Base-by-base conservation (phyloP, 768 basidiomycete genomes). In the Phlegmacium glaucopus region DNA sequence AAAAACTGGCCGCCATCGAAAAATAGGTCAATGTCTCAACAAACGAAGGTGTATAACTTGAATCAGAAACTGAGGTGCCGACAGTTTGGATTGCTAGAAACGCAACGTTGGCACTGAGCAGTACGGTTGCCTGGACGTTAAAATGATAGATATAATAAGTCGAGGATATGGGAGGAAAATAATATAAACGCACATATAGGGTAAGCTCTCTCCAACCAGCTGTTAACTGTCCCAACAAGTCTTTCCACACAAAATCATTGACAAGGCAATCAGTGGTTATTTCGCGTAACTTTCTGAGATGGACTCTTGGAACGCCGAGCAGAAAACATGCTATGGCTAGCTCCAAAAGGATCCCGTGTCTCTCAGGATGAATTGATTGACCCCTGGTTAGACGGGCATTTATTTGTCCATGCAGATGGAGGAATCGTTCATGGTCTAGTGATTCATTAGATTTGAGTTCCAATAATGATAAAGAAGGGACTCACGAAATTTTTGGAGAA, bases 21-120 rank as follows among this genome's bases (percentile, higher is more conserved):
- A 77, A 47, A 39, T 77, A 78, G 55, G 75, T 74, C 2, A 68
- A 60, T 28, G 75, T 64, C 52, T 78, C 75, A 2, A 69, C 62
- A 1, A 68, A 49, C 10, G 71, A 70, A 5, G 67, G 58, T n/a
- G n/a, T n/a, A n/a, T 47, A 37, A 9, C 45, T 35, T 0, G n/a
- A n/a, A n/a, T 30, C 12, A 10, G 48, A 47, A 2, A 45, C 45
- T 9, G 49, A 16, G 7, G 45, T 55, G 45, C 69, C 68, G 15
- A 70, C 61, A 42, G 62, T 69, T 44, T 70, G 67, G 39, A 82
- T 79, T 0, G 78, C 74, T 12, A 85, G 65, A 49, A 82, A 79
- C 0, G 71, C 74, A 0, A 83, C 76, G 43, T 82, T 81, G 12
- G 76, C 79, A 41, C 75, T 77, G 17, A 84, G 58, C 12, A 83